Percentiles rank a stretch among this genome's conserved stretches.
These are phyloP conservation scores for Moesziomyces aphidis DNA, from an alignment of 1,284 basidiomycete species.

Conservation along the genomic window DNA sequence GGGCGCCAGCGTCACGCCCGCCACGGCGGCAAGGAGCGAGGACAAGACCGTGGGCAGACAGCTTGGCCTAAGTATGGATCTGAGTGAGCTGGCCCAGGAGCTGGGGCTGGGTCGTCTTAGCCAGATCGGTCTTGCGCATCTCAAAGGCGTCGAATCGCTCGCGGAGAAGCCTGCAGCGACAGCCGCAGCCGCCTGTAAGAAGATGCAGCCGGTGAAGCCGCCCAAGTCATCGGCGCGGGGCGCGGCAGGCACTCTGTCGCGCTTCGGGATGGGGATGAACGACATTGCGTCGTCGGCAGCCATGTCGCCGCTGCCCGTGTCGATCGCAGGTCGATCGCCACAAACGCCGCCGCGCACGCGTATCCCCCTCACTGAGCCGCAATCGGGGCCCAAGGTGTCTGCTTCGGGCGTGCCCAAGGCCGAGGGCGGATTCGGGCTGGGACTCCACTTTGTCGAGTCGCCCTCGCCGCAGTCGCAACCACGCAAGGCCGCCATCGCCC, in stretches of 20 bases:
- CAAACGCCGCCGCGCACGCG: slow-evolving; percentile 38
- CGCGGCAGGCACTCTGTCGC: slow-evolving; percentile 6
- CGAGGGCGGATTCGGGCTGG: slow-evolving; percentile 39
- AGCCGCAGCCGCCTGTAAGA: slow-evolving; percentile 3
- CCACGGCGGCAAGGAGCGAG: slow-evolving; percentile 1
- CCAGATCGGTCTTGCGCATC: slow-evolving; percentile 37
- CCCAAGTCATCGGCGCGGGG: slow-evolving; percentile 45
- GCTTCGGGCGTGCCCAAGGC: slow-evolving; percentile 35
- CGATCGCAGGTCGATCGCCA: slow-evolving; percentile 48
- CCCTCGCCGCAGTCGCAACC: slow-evolving; percentile 30
- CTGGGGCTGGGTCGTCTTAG: slow-evolving; percentile 50
- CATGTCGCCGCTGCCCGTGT: slow-evolving; percentile 41
- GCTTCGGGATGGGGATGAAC: slow-evolving; percentile 23
- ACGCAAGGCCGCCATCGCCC: slow-evolving; percentile 25
- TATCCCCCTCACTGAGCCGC: slow-evolving; percentile 9
- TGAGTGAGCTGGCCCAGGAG: slow-evolving; percentile 47
- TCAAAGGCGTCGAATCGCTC: slow-evolving; percentile 33
- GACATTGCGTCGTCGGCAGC: slow-evolving; percentile 35
- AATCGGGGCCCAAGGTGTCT: slow-evolving; percentile 21
- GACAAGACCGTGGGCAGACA: slow-evolving; percentile 21
- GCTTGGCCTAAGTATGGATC: slow-evolving; percentile 49
- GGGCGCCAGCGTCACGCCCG: slow-evolving; percentile 6
- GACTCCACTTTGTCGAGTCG: slow-evolving; percentile 48
- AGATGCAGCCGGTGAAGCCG: slow-evolving; percentile 37
- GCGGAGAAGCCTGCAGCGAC: slow-evolving; percentile 17